These are phyloP conservation scores for Talaromyces sp. DNA, from an alignment of 2,329 filamentous ascomycete genomes.

Conservation along the genomic window DNA sequence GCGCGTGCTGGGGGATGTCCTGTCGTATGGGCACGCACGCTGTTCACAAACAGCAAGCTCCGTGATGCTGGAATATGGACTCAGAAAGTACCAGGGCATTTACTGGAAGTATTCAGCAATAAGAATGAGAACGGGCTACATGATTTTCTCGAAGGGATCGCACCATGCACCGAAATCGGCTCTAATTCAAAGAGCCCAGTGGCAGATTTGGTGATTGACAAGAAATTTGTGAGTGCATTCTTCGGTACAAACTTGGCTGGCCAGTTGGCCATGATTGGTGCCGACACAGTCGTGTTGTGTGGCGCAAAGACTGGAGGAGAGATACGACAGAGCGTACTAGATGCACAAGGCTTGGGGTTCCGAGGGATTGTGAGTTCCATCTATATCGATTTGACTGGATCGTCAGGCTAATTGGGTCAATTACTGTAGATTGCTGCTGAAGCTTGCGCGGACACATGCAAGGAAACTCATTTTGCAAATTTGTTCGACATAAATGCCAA, in stretches of 20 bases:
- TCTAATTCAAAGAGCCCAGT: neutral
- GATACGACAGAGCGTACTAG: neutral
- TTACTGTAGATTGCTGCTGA: neutral
- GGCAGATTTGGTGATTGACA: neutral
- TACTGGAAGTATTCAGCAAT: neutral
- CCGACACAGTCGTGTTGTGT: neutral
- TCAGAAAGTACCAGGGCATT: neutral
- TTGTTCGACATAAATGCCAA: constrained; percentile 3
- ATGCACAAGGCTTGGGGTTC: neutral
- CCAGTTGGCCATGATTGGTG: neutral
- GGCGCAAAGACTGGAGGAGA: neutral
- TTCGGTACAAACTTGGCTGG: neutral
- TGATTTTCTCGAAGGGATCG: neutral
- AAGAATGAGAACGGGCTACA: neutral
- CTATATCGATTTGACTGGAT: neutral
- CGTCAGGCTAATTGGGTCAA: neutral
- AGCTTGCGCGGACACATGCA: constrained; percentile 2
- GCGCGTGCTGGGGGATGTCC: neutral
- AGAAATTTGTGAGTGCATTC: neutral
- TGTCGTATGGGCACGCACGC: neutral
- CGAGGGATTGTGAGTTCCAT: neutral
- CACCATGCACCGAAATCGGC: neutral
- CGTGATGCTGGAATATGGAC: neutral
- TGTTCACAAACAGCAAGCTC: neutral
- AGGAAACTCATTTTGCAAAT: constrained; percentile 9